Evolutionary conservation across 208 protist species (phyloP).

Genomic region (Leishmania turanica): DNA sequence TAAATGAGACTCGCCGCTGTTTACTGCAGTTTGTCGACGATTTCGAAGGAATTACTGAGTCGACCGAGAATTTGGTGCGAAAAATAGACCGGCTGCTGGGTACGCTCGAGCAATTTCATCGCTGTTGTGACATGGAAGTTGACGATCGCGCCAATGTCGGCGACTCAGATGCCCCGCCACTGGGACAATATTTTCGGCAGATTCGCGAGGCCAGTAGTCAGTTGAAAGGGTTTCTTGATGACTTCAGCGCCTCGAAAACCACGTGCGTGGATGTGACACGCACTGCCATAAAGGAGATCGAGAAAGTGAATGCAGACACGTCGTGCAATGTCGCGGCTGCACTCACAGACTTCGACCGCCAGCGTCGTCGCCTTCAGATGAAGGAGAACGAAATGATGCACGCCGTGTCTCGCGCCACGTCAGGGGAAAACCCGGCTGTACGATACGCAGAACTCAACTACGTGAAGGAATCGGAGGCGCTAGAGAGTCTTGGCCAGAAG

Average conservation of each 20-base stretch:
- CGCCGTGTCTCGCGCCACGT: constrained; percentile 6
- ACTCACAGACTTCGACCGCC: constrained; percentile 57
- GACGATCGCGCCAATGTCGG: constrained; percentile 20
- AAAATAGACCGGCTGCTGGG: constrained; percentile 40
- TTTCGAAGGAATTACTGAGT: constrained; percentile 37
- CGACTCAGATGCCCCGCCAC: constrained; percentile 19
- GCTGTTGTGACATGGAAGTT: constrained; percentile 57
- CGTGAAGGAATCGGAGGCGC: constrained; percentile 19
- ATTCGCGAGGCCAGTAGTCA: constrained; percentile 33
- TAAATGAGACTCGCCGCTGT: constrained; percentile 43
- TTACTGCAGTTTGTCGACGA: constrained; percentile 48
- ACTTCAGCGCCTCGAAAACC: constrained; percentile 31
- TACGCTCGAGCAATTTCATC: constrained; percentile 48
- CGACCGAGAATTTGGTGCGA: constrained; percentile 28
- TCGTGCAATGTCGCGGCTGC: constrained; percentile 33
- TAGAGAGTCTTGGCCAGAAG: constrained; percentile 30
- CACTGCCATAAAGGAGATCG: constrained; percentile 38
- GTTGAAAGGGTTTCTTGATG: constrained; percentile 26
- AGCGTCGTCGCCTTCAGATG: constrained; percentile 50
- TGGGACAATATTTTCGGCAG: constrained; percentile 26
- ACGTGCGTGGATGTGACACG: constrained; percentile 45
- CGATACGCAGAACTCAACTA: constrained; percentile 35
- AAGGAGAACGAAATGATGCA: constrained; percentile 26
- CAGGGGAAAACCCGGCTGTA: constrained; percentile 16
- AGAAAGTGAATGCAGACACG: constrained; percentile 33